Conservation (phyloP, 2,329 filamentous ascomycete genomes). For the Aphanoascus verrucosus region DNA sequence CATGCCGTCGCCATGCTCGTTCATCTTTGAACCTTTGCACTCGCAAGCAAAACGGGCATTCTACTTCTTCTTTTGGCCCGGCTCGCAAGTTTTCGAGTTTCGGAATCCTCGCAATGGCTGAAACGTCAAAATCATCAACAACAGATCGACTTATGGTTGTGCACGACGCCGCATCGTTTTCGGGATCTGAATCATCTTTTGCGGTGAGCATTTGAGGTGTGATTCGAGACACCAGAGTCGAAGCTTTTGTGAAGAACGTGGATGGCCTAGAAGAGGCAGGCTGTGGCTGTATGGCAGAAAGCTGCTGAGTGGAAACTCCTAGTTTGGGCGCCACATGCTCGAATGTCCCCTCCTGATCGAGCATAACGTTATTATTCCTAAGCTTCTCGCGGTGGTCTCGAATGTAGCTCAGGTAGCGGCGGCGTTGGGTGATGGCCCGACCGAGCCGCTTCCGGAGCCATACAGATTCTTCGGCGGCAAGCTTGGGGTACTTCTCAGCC, state of each 20-base stretch:
- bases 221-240: background rate
- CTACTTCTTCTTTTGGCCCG: no score
- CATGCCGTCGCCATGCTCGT: background rate
- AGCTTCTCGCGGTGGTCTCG: background rate
- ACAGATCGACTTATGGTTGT: background rate
- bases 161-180: no score
- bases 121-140: background rate
- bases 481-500: background rate
- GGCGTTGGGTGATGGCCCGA: background rate
- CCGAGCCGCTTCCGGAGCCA: background rate
- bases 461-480: background rate
- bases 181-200: no score
- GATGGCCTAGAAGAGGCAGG: background rate
- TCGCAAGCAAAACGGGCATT: background rate
- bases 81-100: background rate
- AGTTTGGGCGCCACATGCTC: no score
- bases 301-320: background rate
- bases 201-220: background rate
- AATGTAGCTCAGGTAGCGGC: background rate
- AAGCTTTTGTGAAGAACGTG: constrained; percentile 1
- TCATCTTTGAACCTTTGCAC: background rate
- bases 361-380: background rate
- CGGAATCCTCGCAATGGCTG: background rate
- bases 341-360: background rate
- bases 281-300: background rate